Base-by-base conservation (phyloP, 805 yeast species). In the Saccharomycopsis microspora region DNA sequence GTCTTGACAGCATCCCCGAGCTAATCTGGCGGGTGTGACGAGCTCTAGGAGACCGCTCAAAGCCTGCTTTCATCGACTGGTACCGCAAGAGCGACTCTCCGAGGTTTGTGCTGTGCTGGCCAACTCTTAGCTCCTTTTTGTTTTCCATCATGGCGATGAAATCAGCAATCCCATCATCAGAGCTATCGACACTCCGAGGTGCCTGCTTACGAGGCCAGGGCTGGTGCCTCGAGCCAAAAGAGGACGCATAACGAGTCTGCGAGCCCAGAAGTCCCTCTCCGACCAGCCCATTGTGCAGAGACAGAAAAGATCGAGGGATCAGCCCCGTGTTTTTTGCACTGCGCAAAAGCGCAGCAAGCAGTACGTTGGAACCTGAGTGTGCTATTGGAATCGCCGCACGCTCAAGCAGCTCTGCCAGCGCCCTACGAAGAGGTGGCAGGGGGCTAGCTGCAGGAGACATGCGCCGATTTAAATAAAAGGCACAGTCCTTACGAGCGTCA, bases 91-190 rank as follows among this genome's bases (percentile, higher is more conserved):
- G 59, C 0, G 80, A 74, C 47, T 74, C 79, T 5, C 71, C 57
- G 10, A 66, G 60, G 42, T 64, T 64, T 9, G 11, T 9, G 3
- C 31, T 5, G 5, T 10, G 27, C 3, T 27, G 9, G 27, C 46
- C 49, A 8, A 35, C 42, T 7, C 30, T 39, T 55, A 53, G 28
- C 56, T 56, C 84, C 5, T 71, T 67, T 55, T 76, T 78, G 42
- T 77, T 75, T 54, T 85, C 93, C 41, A 85, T 75, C 71, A 82
- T 67, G 53, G 74, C 70, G 42, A 85, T 82, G 66, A 85, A 85
- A 44, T 82, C 85, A 50, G 81, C 71, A 19, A 85, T 68, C 54
- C 79, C 85, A 47, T 75, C 80, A 48, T 75, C 80, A 19, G 19
- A 19, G 19, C 19, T 40, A 68, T 59, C 54, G 70, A 71, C 7